A percentile compares a stretch with the other conserved stretches of the same genome.
These are phyloP conservation scores for Sicyos edulis DNA, from an alignment of 306 rosid species.

Conservation along the genomic window DNA sequence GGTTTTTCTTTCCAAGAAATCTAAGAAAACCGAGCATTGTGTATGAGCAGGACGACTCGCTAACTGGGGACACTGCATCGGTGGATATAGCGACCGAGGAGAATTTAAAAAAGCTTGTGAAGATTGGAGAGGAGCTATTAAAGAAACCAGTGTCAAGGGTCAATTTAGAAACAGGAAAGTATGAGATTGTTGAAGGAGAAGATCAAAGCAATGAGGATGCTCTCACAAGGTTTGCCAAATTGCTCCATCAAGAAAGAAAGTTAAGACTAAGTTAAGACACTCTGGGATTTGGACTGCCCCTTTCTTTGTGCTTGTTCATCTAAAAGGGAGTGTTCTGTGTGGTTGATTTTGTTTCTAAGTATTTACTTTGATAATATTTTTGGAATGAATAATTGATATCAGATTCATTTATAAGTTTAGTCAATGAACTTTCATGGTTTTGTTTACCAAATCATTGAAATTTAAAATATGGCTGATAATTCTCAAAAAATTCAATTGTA, in stretches of 20 bases:
- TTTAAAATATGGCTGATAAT: too few species aligned
- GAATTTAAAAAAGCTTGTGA: slow-evolving; percentile 30
- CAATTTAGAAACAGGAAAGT: slow-evolving; percentile 33
- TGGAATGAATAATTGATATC: too few species aligned
- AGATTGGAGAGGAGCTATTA: slow-evolving; percentile 30
- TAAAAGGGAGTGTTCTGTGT: neutral
- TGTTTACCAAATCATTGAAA: too few species aligned
- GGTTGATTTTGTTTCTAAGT: too few species aligned
- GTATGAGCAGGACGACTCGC: slow-evolving; percentile 18
- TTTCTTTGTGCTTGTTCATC: neutral
- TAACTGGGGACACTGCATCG: neutral
- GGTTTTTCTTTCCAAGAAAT: neutral
- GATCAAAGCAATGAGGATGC: slow-evolving; percentile 33
- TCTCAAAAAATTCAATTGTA: too few species aligned
- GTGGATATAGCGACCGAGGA: slow-evolving; percentile 29
- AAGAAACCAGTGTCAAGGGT: slow-evolving; percentile 33
- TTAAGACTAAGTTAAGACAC: neutral
- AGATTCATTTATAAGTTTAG: too few species aligned
- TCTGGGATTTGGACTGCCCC: neutral
- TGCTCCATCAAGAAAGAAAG: slow-evolving; percentile 25
- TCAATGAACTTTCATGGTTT: too few species aligned
- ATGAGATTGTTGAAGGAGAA: slow-evolving; percentile 21
- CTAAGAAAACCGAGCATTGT: neutral
- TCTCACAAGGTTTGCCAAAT: slow-evolving; percentile 28
- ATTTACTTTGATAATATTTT: too few species aligned